These are phyloP conservation scores for Dactylella cylindrospora DNA, from an alignment of 2,329 filamentous ascomycete species.

Conservation along the genomic window DNA sequence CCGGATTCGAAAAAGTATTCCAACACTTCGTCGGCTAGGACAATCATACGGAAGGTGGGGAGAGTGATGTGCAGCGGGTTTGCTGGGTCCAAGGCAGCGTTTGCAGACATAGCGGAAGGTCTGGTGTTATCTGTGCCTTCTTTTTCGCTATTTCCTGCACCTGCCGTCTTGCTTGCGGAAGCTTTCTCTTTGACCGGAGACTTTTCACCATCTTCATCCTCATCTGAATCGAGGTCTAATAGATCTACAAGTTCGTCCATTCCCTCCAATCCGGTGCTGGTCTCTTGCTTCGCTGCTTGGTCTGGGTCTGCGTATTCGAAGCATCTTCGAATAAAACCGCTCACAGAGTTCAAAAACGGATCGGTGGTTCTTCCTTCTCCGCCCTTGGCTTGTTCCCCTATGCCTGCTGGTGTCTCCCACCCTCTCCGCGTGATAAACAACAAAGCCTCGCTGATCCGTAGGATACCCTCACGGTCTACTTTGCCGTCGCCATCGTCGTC, in stretches of 20 bases:
- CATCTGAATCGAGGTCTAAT: conserved; percentile 51
- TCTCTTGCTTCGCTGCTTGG: conserved; percentile 58
- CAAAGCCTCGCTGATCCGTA: conserved; percentile 89
- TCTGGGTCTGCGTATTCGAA: conserved; percentile 98
- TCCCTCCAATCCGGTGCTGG: conserved; percentile 58
- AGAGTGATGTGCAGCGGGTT: conserved; percentile 94
- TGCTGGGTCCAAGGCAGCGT: conserved; percentile 85
- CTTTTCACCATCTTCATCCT: conserved; percentile 11
- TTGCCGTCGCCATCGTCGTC: conserved; percentile 88
- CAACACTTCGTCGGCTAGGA: conserved; percentile 89
- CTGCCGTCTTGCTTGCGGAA: conserved; percentile 47
- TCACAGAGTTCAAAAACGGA: conserved; percentile 86
- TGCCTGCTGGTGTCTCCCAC: conserved; percentile 67
- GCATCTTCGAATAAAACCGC: conserved; percentile 90
- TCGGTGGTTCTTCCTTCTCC: conserved; percentile 66
- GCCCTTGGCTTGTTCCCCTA: conserved; percentile 48
- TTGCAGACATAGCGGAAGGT: conserved; percentile 74
- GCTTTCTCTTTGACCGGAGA: conserved; percentile 41
- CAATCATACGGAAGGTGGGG: conserved; percentile 97
- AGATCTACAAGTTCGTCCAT: conserved; percentile 55
- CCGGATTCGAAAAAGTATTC: conserved; percentile 98
- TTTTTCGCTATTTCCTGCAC: neutral
- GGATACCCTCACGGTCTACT: conserved; percentile 90
- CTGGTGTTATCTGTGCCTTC: conserved; percentile 46
- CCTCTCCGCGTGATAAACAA: conserved; percentile 89